A percentile compares a stretch with the other conserved stretches of the same genome.
Conservation (phyloP, 768 basidiomycete species). For the Dendrothele bispora region DNA sequence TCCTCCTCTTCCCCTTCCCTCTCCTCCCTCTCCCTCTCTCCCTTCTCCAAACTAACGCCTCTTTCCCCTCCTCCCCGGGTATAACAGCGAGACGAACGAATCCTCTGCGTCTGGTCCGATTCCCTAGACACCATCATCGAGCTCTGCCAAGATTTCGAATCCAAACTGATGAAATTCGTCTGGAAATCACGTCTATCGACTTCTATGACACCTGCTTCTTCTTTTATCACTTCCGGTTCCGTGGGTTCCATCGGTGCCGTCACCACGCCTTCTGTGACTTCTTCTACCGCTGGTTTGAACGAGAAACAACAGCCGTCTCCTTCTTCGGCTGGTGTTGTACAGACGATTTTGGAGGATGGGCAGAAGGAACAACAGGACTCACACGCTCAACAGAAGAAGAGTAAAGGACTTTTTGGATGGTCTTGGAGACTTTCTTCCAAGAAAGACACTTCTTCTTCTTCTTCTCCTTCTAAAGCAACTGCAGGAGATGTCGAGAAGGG, state of each 20-base stretch:
- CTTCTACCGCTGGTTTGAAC: constrained; percentile 55
- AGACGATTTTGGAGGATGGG: constrained; percentile 26
- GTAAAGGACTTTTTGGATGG: constrained; percentile 37
- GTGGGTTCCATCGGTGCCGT: constrained; percentile 39
- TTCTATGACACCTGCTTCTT: constrained; percentile 29
- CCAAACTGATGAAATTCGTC: constrained; percentile 58
- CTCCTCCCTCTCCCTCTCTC: neutral
- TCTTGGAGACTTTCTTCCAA: constrained; percentile 46
- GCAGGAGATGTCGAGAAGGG: constrained; percentile 55
- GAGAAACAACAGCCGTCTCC: constrained; percentile 39
- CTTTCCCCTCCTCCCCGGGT: no score
- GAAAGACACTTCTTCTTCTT: no score
- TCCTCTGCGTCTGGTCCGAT: constrained; percentile 85
- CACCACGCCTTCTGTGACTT: constrained; percentile 43
- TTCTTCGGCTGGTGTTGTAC: constrained; percentile 26
- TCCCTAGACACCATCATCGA: constrained; percentile 79
- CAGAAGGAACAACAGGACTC: no score
- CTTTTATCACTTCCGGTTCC: constrained; percentile 37
- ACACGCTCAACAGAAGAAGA: no score
- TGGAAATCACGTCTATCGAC: constrained; percentile 44
- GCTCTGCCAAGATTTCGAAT: constrained; percentile 69
- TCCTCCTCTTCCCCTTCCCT: neutral
- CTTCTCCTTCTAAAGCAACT: constrained; percentile 19
- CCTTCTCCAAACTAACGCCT: constrained; percentile 10
- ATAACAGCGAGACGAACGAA: constrained; percentile 81